These are phyloP conservation scores for Solanum paucissectum DNA, from an alignment of 257 asterid species.

Conservation along the genomic window DNA sequence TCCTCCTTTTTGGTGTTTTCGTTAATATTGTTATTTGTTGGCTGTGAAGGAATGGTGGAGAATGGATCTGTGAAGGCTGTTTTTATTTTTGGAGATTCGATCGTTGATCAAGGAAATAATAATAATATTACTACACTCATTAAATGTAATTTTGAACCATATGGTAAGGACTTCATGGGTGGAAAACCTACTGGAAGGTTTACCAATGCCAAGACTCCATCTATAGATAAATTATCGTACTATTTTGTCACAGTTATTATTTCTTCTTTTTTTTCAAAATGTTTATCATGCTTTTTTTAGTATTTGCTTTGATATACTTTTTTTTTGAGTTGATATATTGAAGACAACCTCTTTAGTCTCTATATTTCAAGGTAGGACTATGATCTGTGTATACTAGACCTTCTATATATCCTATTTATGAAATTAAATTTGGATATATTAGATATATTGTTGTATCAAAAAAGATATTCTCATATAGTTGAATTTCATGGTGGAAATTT, in stretches of 20 bases:
- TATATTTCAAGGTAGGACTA: background rate
- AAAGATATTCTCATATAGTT: background rate
- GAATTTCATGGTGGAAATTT: background rate
- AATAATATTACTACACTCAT: slow-evolving; percentile 23
- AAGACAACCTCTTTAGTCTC: background rate
- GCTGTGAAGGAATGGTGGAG: background rate
- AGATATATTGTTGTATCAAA: too few relatives aligned
- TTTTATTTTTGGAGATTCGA: slow-evolving; percentile 49
- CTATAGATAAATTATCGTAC: background rate
- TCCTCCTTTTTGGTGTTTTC: background rate
- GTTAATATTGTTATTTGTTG: background rate
- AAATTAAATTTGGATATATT: too few relatives aligned
- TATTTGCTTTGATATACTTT: too few relatives aligned
- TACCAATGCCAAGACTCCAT: slow-evolving; percentile 49
- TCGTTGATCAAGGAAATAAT: slow-evolving; percentile 53
- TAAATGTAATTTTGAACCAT: slow-evolving; percentile 40
- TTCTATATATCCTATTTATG: too few relatives aligned
- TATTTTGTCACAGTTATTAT: background rate
- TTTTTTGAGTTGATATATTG: background rate
- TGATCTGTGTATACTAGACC: background rate
- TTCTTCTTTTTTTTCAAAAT: background rate
- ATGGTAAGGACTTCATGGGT: slow-evolving; percentile 49
- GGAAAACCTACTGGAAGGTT: slow-evolving; percentile 51
- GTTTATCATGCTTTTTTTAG: background rate
- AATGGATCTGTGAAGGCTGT: slow-evolving; percentile 29